phyloP scores from a whole-genome alignment of 192 early-diverging fungal genomes.

The Linnemannia zychae region DNA sequence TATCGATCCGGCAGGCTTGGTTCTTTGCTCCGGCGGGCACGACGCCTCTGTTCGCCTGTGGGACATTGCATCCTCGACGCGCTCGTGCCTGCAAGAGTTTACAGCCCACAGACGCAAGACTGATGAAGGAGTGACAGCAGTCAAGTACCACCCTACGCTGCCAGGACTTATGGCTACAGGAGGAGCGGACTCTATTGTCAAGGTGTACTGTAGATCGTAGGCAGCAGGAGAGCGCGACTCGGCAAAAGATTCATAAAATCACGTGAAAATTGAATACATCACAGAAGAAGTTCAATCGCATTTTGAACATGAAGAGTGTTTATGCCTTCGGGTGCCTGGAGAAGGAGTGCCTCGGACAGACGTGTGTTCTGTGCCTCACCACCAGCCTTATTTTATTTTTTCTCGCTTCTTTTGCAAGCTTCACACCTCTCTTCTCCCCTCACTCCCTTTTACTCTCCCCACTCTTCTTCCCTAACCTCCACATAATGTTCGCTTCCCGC shows the following conservation, averaged over 20 bases:
- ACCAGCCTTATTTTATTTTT: not conserved
- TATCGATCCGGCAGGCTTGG: conserved; percentile 72
- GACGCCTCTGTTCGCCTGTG: conserved; percentile 84
- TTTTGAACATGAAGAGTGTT: not conserved
- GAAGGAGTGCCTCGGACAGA: not conserved
- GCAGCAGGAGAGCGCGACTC: not conserved
- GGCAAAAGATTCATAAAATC: not conserved
- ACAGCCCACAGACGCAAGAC: conserved; percentile 76
- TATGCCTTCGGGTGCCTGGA: not conserved
- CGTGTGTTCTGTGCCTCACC: too few species aligned
- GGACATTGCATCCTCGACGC: conserved; percentile 71
- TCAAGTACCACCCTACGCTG: conserved; percentile 67
- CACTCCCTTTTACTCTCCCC: conserved; percentile 4
- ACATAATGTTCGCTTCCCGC: conserved; percentile 51
- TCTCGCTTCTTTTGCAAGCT: not conserved
- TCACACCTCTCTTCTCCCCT: not conserved
- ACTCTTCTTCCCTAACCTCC: not conserved
- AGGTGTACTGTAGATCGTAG: conserved; percentile 59
- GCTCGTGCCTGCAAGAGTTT: conserved; percentile 82
- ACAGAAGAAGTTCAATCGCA: too few species aligned
- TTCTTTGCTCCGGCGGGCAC: conserved; percentile 70
- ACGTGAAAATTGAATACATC: not conserved
- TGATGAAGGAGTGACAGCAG: conserved; percentile 80
- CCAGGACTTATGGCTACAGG: conserved; percentile 67
- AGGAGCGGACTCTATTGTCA: conserved; percentile 74